Evolutionary conservation across 768 basidiomycete genomes (phyloP), one percentile per base, ranked within the genome.

Genomic region (Leccinum longicurvipes): DNA sequence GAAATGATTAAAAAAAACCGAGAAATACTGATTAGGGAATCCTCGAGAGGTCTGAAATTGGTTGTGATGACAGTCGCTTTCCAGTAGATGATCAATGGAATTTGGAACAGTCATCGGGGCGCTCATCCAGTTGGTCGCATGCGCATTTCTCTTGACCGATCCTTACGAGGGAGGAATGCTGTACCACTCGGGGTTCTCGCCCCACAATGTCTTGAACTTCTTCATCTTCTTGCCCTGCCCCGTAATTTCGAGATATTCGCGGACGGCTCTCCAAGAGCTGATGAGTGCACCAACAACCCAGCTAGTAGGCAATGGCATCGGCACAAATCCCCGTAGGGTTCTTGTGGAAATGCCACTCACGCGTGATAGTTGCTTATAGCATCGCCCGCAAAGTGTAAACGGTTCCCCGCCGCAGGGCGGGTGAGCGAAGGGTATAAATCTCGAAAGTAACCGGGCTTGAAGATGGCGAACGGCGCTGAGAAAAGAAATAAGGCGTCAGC

Each of bases 241-340:
- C 53, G 54, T 51, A 49, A 60, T 23, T 10, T 56, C 48, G 24
- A 67, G 57, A 28, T 67, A 67, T 19, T 65, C 59, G 31, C 67
- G 51, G 7, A 75, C 72, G 0, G 71, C n/a, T n/a, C n/a, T n/a
- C n/a, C n/a, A n/a, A n/a, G n/a, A n/a, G n/a, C n/a, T n/a, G n/a
- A n/a, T n/a, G 5, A 77, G 63, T 60, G 50, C 75, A 11, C 77
- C 75, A 12, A 67, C 70, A 10, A 76, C 65, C 74, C 76, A 77
- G 6, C 72, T n/a, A n/a, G n/a, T 72, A 42, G 10, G 4, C 3
- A 8, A 25, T n/a, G 17, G 6, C 11, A 8, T 60, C 28, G 51
- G 10, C 1, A 12, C 6, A 31, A 17, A 9, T 17, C 0, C 15
- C 5, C n/a, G n/a, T n/a, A n/a, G 6, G 17, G 11, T 12, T 32